Evolutionary conservation across 2,329 filamentous ascomycete species (phyloP).

Genomic region (Ceratocystis harringtonii): DNA sequence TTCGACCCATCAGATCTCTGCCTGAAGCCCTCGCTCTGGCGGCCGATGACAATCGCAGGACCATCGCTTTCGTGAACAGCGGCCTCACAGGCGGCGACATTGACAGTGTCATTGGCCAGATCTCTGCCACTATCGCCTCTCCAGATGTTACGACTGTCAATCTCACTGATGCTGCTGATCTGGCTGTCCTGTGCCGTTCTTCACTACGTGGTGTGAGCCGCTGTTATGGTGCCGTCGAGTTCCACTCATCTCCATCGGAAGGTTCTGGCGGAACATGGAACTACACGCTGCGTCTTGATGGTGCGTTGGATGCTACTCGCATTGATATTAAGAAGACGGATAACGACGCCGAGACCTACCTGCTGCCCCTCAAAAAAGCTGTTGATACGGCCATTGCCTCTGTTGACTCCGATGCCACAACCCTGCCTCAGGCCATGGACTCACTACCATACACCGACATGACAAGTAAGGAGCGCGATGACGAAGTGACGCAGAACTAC

Average conservation of each 20-base stretch:
- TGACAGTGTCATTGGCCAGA: constrained; percentile 48
- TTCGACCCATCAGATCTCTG: constrained; percentile 48
- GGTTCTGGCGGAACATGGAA: constrained; percentile 59
- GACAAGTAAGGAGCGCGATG: constrained; percentile 50
- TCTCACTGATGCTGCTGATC: constrained; percentile 38
- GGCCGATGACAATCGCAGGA: constrained; percentile 42
- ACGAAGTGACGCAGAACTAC: constrained; percentile 52
- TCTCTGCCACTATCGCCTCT: constrained; percentile 42
- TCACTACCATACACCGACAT: constrained; percentile 65
- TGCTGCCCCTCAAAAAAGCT: constrained; percentile 63
- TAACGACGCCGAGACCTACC: constrained; percentile 65
- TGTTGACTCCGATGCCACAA: constrained; percentile 26
- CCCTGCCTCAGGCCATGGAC: constrained; percentile 33
- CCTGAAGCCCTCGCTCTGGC: constrained; percentile 45
- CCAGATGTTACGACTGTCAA: constrained; percentile 43
- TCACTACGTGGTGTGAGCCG: constrained; percentile 49
- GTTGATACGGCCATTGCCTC: constrained; percentile 58
- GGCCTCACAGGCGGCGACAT: constrained; percentile 55
- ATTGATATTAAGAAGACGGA: constrained; percentile 48
- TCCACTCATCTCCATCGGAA: constrained; percentile 60
- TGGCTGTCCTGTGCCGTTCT: constrained; percentile 48
- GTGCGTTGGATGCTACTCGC: constrained; percentile 41
- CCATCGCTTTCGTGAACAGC: constrained; percentile 65
- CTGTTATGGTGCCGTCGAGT: constrained; percentile 61
- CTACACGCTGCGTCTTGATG: constrained; percentile 69